Evolutionary conservation across 2,329 filamentous ascomycete genomes (phyloP).

Genomic region (Parascedosporium putredinis): DNA sequence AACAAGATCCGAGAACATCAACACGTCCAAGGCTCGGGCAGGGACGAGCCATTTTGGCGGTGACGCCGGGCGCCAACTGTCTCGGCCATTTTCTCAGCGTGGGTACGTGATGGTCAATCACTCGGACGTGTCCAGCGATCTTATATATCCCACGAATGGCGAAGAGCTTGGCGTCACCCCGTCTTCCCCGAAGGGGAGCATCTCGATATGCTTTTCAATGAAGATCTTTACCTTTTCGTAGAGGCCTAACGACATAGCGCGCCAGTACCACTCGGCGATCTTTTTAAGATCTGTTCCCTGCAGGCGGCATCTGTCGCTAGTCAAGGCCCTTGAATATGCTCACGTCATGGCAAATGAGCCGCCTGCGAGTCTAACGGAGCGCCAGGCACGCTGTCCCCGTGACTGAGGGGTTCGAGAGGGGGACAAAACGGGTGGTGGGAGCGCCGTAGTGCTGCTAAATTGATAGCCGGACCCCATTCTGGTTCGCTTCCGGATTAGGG

Average conservation of each 20-base stretch:
- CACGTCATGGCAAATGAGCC: no score
- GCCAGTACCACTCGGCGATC: background rate
- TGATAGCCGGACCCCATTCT: background rate
- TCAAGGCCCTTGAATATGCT: no score
- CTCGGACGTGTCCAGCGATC: no score
- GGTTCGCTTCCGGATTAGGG: background rate
- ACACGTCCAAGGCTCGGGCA: no score
- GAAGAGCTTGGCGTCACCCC: background rate
- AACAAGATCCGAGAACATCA: no score
- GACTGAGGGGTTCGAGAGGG: background rate
- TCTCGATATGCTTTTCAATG: background rate
- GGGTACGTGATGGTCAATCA: no score
- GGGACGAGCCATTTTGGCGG: no score
- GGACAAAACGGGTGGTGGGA: background rate
- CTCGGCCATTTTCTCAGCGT: background rate
- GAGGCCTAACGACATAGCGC: background rate
- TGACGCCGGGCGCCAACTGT: background rate
- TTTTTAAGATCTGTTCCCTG: no score
- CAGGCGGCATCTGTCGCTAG: no score
- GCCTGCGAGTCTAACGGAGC: no score
- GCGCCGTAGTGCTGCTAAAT: no score
- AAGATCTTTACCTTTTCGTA: background rate
- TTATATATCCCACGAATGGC: slow-evolving; percentile 1
- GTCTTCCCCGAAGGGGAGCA: background rate
- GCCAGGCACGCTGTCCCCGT: no score